Evolutionary conservation across 257 asterid genomes (phyloP).

Genomic region (Coffea canephora): DNA sequence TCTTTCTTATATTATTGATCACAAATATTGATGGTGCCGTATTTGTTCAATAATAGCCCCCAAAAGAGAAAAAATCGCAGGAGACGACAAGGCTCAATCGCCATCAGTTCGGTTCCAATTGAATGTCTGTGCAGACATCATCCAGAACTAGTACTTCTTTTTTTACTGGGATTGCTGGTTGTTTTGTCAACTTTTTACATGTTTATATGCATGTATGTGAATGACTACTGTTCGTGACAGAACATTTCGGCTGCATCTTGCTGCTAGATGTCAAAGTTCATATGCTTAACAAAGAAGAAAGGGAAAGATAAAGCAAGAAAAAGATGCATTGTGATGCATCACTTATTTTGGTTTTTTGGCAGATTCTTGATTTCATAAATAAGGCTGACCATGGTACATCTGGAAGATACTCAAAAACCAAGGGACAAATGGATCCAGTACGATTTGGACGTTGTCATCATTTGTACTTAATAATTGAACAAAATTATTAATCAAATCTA

Average conservation of each 20-base stretch:
- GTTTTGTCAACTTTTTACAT: not conserved
- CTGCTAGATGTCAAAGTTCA: not conserved
- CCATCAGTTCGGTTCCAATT: not conserved
- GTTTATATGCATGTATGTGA: not conserved
- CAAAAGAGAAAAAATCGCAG: not conserved
- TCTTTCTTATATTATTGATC: not conserved
- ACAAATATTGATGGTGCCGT: not conserved
- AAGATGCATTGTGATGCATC: not conserved
- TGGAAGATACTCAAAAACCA: constrained; percentile 2
- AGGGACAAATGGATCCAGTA: not conserved
- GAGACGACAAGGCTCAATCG: not conserved
- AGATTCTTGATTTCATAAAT: not conserved
- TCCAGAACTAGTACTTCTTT: not conserved
- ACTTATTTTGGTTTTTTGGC: not conserved
- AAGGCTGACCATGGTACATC: not conserved
- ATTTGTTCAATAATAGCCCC: not conserved
- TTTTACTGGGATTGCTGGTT: not conserved
- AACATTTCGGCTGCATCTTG: constrained; percentile 8
- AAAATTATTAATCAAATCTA: too few relatives aligned
- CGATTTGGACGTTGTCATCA: not conserved
- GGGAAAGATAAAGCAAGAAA: not conserved
- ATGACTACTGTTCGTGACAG: not conserved
- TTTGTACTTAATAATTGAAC: not conserved
- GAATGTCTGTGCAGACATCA: not conserved
- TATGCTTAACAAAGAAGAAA: constrained; percentile 2